Percentiles rank a stretch among this genome's conserved stretches.
Conservation (phyloP, 371 early-diverging fungal genomes). For the Capillidium heterosporum region DNA sequence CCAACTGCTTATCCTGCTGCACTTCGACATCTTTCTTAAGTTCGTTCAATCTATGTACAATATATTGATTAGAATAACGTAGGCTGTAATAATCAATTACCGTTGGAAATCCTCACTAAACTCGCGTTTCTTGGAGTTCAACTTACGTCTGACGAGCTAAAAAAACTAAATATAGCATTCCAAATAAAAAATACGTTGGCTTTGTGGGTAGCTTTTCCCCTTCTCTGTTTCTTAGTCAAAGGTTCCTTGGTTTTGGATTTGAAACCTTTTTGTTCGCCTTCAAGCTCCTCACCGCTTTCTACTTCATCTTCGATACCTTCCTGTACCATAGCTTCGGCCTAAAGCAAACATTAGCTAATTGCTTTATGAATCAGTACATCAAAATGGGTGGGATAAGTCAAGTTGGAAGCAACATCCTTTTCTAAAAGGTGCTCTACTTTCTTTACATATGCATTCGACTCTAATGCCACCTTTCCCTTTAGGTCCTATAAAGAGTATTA, state of each 20-base stretch:
- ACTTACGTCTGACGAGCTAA: too few species aligned
- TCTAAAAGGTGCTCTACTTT: neutral
- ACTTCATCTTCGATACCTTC: neutral
- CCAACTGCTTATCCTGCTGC: conserved; percentile 8
- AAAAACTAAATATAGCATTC: neutral
- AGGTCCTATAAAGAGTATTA: conserved; percentile 6
- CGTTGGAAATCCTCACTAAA: too few species aligned
- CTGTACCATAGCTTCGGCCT: neutral
- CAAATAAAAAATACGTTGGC: neutral
- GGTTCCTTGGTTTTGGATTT: neutral
- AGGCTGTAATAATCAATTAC: too few species aligned
- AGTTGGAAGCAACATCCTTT: conserved; percentile 19
- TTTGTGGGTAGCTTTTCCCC: neutral
- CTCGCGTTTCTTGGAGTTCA: too few species aligned
- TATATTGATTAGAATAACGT: too few species aligned
- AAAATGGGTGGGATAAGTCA: conserved; percentile 23
- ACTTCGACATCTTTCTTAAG: conserved; percentile 8
- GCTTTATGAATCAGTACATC: neutral
- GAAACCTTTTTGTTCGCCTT: neutral
- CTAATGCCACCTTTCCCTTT: neutral
- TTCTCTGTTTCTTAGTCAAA: conserved; percentile 2
- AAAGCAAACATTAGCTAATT: too few species aligned
- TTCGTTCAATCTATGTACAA: neutral
- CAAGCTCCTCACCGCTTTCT: neutral
- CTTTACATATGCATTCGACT: neutral